phyloP scores from a whole-genome alignment of 2,329 filamentous ascomycete species.

The Ophiostoma piceae region DNA sequence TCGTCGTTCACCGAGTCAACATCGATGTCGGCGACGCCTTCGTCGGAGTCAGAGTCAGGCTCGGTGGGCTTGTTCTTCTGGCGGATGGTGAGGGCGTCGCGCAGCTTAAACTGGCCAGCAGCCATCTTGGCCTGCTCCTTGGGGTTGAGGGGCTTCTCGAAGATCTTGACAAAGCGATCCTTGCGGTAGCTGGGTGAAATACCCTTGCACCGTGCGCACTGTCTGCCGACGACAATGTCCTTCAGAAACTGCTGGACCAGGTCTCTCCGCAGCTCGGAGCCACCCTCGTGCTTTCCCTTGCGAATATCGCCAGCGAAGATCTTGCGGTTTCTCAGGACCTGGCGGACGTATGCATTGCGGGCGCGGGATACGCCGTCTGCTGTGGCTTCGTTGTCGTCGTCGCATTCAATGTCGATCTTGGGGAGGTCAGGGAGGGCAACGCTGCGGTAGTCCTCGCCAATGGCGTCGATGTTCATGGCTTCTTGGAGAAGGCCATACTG shows the following conservation, averaged over 20 bases:
- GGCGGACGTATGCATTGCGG: conserved; percentile 64
- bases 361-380: conserved; percentile 51
- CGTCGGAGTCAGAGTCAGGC: conserved; percentile 44
- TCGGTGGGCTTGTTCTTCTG: conserved; percentile 2
- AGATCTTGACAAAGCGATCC: conserved; percentile 88
- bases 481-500: conserved; percentile 77
- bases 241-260: conserved; percentile 78
- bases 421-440: conserved; percentile 38
- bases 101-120: conserved; percentile 58
- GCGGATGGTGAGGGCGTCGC: conserved; percentile 50
- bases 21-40: conserved; percentile 64
- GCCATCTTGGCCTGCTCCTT: conserved; percentile 78
- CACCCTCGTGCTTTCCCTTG: conserved; percentile 74
- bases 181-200: conserved; percentile 81
- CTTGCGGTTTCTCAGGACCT: conserved; percentile 59
- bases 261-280: conserved; percentile 67
- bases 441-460: conserved; percentile 44
- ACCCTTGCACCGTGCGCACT: conserved; percentile 62
- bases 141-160: conserved; percentile 68
- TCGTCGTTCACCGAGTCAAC: conserved; percentile 39
- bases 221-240: conserved; percentile 62
- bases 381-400: conserved; percentile 54
- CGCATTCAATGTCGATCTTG: conserved; percentile 52
- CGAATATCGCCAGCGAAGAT: conserved; percentile 45
- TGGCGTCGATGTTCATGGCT: conserved; percentile 52